These are phyloP conservation scores for Arabidopsis suecica DNA, from an alignment of 345 rosid genomes.

Conservation along the genomic window DNA sequence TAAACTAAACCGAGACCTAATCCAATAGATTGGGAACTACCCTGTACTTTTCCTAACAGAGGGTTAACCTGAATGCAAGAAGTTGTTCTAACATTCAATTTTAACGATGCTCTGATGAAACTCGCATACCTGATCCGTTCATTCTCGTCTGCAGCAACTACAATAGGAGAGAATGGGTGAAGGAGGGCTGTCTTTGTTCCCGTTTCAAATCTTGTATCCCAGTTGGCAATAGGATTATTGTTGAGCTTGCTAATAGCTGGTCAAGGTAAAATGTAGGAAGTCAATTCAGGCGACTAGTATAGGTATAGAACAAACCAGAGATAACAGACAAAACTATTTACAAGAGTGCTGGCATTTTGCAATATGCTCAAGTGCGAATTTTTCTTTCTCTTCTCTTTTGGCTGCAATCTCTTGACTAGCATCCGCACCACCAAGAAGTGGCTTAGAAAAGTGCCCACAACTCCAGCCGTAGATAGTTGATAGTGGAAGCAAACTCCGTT, in stretches of 20 bases:
- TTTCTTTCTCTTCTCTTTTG: slow-evolving; percentile 92
- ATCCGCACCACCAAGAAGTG: slow-evolving; percentile 81
- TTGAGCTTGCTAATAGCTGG: slow-evolving; percentile 82
- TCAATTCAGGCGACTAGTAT: slow-evolving; percentile 32
- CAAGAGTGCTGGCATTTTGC: slow-evolving; percentile 90
- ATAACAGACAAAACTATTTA: slow-evolving; percentile 42
- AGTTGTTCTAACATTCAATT: slow-evolving; percentile 27
- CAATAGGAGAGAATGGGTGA: slow-evolving; percentile 94
- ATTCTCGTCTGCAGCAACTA: slow-evolving; percentile 94
- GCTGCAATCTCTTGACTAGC: slow-evolving; percentile 75
- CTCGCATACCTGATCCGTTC: slow-evolving; percentile 78
- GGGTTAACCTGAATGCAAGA: slow-evolving; percentile 12
- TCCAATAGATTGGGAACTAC: slow-evolving; percentile 1
- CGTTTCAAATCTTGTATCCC: slow-evolving; percentile 91
- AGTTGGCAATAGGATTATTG: slow-evolving; percentile 75
- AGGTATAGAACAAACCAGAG: slow-evolving; percentile 34
- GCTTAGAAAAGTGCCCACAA: slow-evolving; percentile 96
- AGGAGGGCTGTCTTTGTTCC: slow-evolving; percentile 86
- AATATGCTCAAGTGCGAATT: slow-evolving; percentile 78
- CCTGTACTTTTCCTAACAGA: slow-evolving; percentile 16
- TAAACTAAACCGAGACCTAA: slow-evolving; percentile 26
- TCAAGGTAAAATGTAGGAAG: slow-evolving; percentile 29
- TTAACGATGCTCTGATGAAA: slow-evolving; percentile 25
- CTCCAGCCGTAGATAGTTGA: slow-evolving; percentile 96
- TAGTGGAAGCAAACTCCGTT: slow-evolving; percentile 86